Evolutionary conservation across 2,329 filamentous ascomycete genomes (phyloP).

Genomic region (Diplodia corticola): DNA sequence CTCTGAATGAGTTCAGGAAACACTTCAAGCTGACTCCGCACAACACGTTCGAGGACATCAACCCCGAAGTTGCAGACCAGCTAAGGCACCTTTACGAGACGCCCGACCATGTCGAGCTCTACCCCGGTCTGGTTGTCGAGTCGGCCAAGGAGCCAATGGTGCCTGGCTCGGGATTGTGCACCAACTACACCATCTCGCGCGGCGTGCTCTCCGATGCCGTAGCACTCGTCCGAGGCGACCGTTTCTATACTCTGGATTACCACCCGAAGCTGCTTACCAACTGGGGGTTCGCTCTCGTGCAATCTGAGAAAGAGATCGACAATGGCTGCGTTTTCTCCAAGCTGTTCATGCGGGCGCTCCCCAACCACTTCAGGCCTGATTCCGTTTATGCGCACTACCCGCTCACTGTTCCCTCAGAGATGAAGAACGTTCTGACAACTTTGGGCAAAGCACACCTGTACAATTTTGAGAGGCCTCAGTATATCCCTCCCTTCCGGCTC

Average conservation of each 20-base stretch:
- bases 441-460: conserved; percentile 69
- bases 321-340: conserved; percentile 86
- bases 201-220: conserved; percentile 78
- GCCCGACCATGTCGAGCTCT: conserved; percentile 77
- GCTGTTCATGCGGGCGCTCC: conserved; percentile 76
- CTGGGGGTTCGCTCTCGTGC: conserved; percentile 77
- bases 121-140: conserved; percentile 75
- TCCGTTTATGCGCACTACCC: conserved; percentile 83
- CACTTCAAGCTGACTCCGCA: conserved; percentile 78
- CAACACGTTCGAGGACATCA: conserved; percentile 79
- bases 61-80: conserved; percentile 67
- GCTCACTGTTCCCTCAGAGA: conserved; percentile 69
- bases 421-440: conserved; percentile 66
- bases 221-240: conserved; percentile 73
- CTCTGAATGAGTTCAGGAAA: conserved; percentile 81
- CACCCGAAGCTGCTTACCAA: conserved; percentile 72
- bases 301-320: conserved; percentile 72
- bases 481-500: conserved; percentile 48
- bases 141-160: conserved; percentile 71
- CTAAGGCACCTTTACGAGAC: conserved; percentile 66
- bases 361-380: conserved; percentile 73
- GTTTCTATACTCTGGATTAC: conserved; percentile 76
- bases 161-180: conserved; percentile 69
- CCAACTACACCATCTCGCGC: conserved; percentile 74
- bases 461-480: conserved; percentile 64